phyloP scores from a whole-genome alignment of 768 basidiomycete genomes.

The Piloderma croceum region DNA sequence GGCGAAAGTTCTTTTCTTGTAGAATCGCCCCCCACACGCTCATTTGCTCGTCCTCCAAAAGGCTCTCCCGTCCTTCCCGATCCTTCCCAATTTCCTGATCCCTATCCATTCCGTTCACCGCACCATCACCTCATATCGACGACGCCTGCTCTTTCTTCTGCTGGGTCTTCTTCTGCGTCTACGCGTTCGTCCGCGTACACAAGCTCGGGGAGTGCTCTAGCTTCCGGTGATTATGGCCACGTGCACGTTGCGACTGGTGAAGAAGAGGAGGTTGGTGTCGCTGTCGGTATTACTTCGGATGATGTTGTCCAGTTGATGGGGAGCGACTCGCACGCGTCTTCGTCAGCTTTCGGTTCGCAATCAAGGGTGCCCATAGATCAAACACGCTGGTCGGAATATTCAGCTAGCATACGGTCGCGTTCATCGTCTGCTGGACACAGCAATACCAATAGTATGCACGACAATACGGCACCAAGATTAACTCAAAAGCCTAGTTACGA shows the following conservation, averaged over 20 bases:
- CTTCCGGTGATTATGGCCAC: constrained; percentile 57
- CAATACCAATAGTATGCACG: constrained; percentile 35
- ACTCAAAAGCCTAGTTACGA: constrained; percentile 72
- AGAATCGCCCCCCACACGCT: constrained; percentile 29
- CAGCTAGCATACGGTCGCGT: constrained; percentile 57
- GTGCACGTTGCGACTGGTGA: constrained; percentile 59
- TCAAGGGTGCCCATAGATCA: constrained; percentile 55
- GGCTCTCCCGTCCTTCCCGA: constrained; percentile 45
- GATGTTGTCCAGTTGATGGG: constrained; percentile 57
- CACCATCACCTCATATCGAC: constrained; percentile 41
- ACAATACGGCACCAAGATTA: constrained; percentile 37
- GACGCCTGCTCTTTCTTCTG: constrained; percentile 60
- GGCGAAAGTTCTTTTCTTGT: constrained; percentile 33
- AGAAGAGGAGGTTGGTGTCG: constrained; percentile 47
- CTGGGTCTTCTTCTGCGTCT: constrained; percentile 64
- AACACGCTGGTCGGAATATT: constrained; percentile 72
- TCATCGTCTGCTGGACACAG: constrained; percentile 60
- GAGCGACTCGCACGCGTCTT: constrained; percentile 41
- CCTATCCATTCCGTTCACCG: constrained; percentile 56
- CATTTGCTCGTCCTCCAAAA: constrained; percentile 41
- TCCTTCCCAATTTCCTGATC: constrained; percentile 66
- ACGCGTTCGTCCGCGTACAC: constrained; percentile 77
- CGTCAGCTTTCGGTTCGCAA: constrained; percentile 38
- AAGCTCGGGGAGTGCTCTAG: constrained; percentile 57
- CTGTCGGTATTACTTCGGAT: constrained; percentile 61